Base-by-base conservation (phyloP, 2,329 filamentous ascomycete species). In the Neofusicoccum ribis region DNA sequence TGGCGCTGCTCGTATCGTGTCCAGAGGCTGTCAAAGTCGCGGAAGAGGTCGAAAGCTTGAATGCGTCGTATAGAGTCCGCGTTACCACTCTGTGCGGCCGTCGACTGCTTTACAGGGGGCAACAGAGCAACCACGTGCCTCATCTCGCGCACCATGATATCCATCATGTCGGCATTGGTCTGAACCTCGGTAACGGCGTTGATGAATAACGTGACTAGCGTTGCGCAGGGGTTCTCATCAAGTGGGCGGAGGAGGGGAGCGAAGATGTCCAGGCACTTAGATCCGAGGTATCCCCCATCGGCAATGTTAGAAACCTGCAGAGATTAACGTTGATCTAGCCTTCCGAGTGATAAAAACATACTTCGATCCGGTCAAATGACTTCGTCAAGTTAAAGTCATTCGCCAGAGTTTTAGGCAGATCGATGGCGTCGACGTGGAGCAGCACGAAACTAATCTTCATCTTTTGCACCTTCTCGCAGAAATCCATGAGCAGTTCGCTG, bases 321-420 rank as follows among this genome's bases (percentile, higher is more conserved):
- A n/a, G n/a, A n/a, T n/a, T n/a, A n/a, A n/a, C n/a, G n/a, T n/a
- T n/a, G n/a, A n/a, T n/a, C n/a, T n/a, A n/a, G n/a, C n/a, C n/a
- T n/a, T n/a, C n/a, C n/a, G 34, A 68, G 50, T 5, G 36, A 37
- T 37, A 37, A 37, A n/a, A n/a, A 11, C 36, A 5, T 70, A 80
- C 79, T 71, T 81, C 79, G 44, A 82, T 78, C 5, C 79, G 72
- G 64, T 74, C 75, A 66, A 78, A 80, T 31, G 46, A 58, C 2
- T 44, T 27, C 15, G 6, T 9, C 3, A 50, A 3, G 1, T 12
- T 27, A n/a, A 39, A 39, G 15, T 61, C 44, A 0, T 14, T 39
- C 9, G n/a, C 58, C n/a, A 61, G 31, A 15, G 8, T 50, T 8
- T 15, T 31, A 0, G 44, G 58, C 7, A 61, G 44, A 15, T 49